These are phyloP conservation scores for Pichia terricola DNA, from an alignment of 1,139 yeast species.

Conservation along the genomic window DNA sequence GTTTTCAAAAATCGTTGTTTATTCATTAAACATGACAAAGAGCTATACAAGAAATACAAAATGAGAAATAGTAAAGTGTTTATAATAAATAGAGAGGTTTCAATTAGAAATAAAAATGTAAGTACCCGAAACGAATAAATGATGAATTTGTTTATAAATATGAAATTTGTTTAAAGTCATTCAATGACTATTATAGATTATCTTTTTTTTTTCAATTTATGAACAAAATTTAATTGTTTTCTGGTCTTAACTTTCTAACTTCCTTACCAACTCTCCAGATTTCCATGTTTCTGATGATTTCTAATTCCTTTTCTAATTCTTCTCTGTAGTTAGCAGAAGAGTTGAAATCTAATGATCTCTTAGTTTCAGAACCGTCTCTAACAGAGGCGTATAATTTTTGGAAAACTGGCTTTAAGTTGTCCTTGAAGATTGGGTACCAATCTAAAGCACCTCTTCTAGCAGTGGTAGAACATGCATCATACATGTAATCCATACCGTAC, in stretches of 20 bases:
- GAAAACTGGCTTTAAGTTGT: slow-evolving; percentile 97
- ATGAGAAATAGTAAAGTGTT: slow-evolving; percentile 2
- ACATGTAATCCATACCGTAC: slow-evolving; percentile 99
- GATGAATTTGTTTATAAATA: too few species aligned
- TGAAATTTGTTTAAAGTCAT: not conserved
- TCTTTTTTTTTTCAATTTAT: not conserved
- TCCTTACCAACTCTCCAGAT: slow-evolving; percentile 99
- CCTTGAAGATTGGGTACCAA: slow-evolving; percentile 99
- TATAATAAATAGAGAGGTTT: too few species aligned
- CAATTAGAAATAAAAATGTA: too few species aligned
- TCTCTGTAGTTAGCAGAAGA: slow-evolving; percentile 97
- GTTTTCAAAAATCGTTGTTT: slow-evolving; percentile 16
- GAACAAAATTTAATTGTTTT: slow-evolving; percentile 59
- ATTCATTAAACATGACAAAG: slow-evolving; percentile 25
- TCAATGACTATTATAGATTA: not conserved
- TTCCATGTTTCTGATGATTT: slow-evolving; percentile 91
- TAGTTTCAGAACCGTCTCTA: slow-evolving; percentile 92
- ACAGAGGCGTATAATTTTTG: slow-evolving; percentile 91
- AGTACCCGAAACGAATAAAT: too few species aligned
- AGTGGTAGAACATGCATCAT: slow-evolving; percentile 99
- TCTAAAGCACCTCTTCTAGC: slow-evolving; percentile 99
- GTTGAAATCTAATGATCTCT: slow-evolving; percentile 97
- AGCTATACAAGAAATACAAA: slow-evolving; percentile 9
- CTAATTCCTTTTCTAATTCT: slow-evolving; percentile 87
- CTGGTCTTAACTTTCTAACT: slow-evolving; percentile 99